A percentile compares a stretch with the other conserved stretches of the same genome.
Evolutionary conservation across 192 early-diverging fungal species (phyloP).

Genomic region (Lunasporangiospora selenospora): DNA sequence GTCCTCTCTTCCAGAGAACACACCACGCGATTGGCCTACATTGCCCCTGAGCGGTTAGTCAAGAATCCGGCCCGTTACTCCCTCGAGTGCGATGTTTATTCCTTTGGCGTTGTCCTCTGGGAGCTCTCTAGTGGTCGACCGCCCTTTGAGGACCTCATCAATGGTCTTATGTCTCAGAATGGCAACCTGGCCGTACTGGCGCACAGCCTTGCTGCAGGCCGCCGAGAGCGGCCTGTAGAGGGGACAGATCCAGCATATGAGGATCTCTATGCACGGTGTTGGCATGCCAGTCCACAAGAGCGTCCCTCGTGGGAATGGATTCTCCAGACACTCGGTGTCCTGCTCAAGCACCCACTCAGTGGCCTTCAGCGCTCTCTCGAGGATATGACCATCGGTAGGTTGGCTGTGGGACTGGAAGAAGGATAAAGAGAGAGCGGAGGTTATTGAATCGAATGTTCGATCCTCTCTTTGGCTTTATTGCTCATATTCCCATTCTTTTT

Average conservation of each 20-base stretch:
- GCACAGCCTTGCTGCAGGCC: slow-evolving; percentile 34
- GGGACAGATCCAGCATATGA: slow-evolving; percentile 28
- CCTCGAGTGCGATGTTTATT: slow-evolving; percentile 36
- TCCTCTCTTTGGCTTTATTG: too few species aligned
- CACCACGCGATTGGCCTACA: slow-evolving; percentile 28
- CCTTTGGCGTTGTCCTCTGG: slow-evolving; percentile 36
- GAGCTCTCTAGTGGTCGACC: slow-evolving; percentile 42
- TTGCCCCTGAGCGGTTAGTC: slow-evolving; percentile 32
- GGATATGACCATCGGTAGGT: slow-evolving; percentile 29
- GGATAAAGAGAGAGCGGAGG: too few species aligned
- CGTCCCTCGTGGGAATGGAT: slow-evolving; percentile 34
- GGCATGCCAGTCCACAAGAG: slow-evolving; percentile 33
- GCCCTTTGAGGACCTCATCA: slow-evolving; percentile 28
- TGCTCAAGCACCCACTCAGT: slow-evolving; percentile 26
- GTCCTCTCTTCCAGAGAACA: slow-evolving; percentile 39
- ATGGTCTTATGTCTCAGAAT: slow-evolving; percentile 12
- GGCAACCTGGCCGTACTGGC: slow-evolving; percentile 24
- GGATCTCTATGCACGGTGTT: slow-evolving; percentile 31
- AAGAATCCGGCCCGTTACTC: slow-evolving; percentile 24
- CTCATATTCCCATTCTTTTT: background rate
- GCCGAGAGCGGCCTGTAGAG: slow-evolving; percentile 25
- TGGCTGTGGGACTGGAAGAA: background rate
- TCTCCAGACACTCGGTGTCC: slow-evolving; percentile 25
- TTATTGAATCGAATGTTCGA: too few species aligned
- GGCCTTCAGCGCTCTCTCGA: slow-evolving; percentile 21